These are phyloP conservation scores for Mucor plumbeus DNA, from an alignment of 371 early-diverging fungal species.

Conservation along the genomic window DNA sequence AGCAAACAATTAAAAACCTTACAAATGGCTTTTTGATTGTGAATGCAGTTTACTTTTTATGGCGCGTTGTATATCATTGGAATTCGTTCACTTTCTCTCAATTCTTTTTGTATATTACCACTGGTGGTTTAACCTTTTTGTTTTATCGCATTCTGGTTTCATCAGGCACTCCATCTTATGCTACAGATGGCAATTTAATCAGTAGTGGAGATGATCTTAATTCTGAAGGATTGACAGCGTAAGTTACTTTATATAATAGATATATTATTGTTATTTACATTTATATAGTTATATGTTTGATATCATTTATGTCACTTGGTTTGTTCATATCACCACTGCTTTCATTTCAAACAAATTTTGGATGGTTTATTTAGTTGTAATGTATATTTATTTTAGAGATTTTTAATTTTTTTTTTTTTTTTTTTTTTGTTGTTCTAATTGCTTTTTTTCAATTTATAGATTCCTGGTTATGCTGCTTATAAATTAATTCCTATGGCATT, in stretches of 20 bases:
- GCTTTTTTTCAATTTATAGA: slow-evolving; percentile 34
- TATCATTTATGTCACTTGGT: slow-evolving; percentile 85
- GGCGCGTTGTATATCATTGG: slow-evolving; percentile 64
- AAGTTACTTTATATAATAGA: slow-evolving; percentile 28
- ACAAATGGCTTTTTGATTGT: slow-evolving; percentile 65
- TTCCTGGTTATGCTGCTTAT: slow-evolving; percentile 70
- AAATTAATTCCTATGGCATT: slow-evolving; percentile 61
- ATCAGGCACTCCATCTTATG: slow-evolving; percentile 65
- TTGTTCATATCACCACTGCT: slow-evolving; percentile 74
- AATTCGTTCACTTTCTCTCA: slow-evolving; percentile 52
- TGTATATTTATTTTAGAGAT: neutral
- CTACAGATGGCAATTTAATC: slow-evolving; percentile 59
- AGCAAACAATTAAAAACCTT: slow-evolving; percentile 61
- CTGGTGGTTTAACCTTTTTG: slow-evolving; percentile 56
- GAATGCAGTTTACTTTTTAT: slow-evolving; percentile 69
- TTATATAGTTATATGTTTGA: slow-evolving; percentile 77
- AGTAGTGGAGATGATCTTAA: slow-evolving; percentile 76
- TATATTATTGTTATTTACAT: neutral
- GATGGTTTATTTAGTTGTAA: slow-evolving; percentile 70
- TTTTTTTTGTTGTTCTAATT: slow-evolving; percentile 6
- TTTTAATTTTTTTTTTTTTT: slow-evolving; percentile 4
- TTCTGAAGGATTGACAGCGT: slow-evolving; percentile 77
- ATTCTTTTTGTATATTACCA: slow-evolving; percentile 51
- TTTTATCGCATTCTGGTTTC: slow-evolving; percentile 57
- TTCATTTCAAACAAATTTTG: slow-evolving; percentile 71